phyloP scores from a whole-genome alignment of 495 filamentous ascomycete species.

The Penicillium mononematosum region DNA sequence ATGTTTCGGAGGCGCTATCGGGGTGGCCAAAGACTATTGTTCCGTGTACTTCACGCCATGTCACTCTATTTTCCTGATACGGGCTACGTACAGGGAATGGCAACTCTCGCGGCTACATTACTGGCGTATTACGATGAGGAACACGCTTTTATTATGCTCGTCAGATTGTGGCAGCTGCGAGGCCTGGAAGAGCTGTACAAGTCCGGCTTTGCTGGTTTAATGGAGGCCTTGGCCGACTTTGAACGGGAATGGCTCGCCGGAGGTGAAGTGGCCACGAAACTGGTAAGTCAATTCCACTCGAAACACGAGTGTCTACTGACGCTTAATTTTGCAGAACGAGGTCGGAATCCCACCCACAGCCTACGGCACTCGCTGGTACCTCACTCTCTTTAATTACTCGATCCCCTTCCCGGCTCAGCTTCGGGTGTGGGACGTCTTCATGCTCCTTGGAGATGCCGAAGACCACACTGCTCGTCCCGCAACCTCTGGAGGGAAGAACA shows the following conservation, averaged over 20 bases:
- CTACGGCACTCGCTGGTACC: slow-evolving; percentile 95
- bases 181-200: slow-evolving; percentile 83
- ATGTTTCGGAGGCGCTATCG: slow-evolving; percentile 96
- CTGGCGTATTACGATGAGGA: slow-evolving; percentile 98
- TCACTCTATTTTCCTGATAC: slow-evolving; percentile 88
- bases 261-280: slow-evolving; percentile 69
- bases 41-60: slow-evolving; percentile 87
- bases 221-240: slow-evolving; percentile 85
- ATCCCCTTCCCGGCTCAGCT: slow-evolving; percentile 96
- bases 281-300: slow-evolving; percentile 55
- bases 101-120: slow-evolving; percentile 85
- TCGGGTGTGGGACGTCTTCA: slow-evolving; percentile 98
- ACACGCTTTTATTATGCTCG: slow-evolving; percentile 89
- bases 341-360: slow-evolving; percentile 81
- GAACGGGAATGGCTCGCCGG: slow-evolving; percentile 79
- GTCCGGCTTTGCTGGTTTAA: slow-evolving; percentile 80
- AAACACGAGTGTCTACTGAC: slow-evolving; percentile 11
- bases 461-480: slow-evolving; percentile 20
- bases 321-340: slow-evolving; percentile 55
- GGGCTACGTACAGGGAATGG: slow-evolving; percentile 99
- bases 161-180: slow-evolving; percentile 83
- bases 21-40: slow-evolving; percentile 85
- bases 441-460: slow-evolving; percentile 82
- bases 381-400: slow-evolving; percentile 96
- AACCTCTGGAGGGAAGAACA: slow-evolving; percentile 45